Percentiles rank a stretch among this genome's conserved stretches.
Conservation (phyloP, 2,329 filamentous ascomycete species). For the Aspergillus sp. region DNA sequence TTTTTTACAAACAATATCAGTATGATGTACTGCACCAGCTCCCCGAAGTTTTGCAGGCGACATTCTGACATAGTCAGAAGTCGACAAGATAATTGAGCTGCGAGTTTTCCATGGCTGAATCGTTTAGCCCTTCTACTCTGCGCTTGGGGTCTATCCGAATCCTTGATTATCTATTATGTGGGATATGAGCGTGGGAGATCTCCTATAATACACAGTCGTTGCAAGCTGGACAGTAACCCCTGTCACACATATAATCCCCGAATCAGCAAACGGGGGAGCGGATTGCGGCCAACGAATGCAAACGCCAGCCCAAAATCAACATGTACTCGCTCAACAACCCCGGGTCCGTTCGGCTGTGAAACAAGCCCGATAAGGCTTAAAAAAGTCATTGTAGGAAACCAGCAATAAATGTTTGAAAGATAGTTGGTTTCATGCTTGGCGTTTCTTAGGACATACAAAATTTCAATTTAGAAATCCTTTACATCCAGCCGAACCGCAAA, state of each 20-base stretch:
- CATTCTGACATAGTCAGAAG: not conserved
- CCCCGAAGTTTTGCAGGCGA: not conserved
- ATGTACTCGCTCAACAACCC: not conserved
- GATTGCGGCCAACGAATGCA: constrained; percentile 3
- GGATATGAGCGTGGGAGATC: constrained; percentile 1
- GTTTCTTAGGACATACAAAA: not conserved
- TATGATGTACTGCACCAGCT: not conserved
- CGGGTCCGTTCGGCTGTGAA: not conserved
- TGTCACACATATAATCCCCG: not conserved
- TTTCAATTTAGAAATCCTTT: constrained; percentile 96
- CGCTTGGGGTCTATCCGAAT: constrained; percentile 1
- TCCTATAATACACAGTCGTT: constrained; percentile 13
- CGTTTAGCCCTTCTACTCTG: not conserved
- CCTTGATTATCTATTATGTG: constrained; percentile 3
- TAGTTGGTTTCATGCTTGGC: not conserved
- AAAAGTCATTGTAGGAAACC: not conserved
- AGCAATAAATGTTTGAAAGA: not conserved
- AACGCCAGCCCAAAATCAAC: constrained; percentile 1
- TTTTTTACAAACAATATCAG: not conserved
- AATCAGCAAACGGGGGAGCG: not conserved
- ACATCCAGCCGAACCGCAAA: constrained; percentile 92
- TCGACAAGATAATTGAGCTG: not conserved
- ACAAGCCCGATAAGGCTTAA: not conserved
- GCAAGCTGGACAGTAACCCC: constrained; percentile 9
- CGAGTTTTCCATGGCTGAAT: not conserved